Evolutionary conservation across 345 rosid genomes (phyloP), one percentile per base, ranked within the genome.

Genomic region (Firmiana major): DNA sequence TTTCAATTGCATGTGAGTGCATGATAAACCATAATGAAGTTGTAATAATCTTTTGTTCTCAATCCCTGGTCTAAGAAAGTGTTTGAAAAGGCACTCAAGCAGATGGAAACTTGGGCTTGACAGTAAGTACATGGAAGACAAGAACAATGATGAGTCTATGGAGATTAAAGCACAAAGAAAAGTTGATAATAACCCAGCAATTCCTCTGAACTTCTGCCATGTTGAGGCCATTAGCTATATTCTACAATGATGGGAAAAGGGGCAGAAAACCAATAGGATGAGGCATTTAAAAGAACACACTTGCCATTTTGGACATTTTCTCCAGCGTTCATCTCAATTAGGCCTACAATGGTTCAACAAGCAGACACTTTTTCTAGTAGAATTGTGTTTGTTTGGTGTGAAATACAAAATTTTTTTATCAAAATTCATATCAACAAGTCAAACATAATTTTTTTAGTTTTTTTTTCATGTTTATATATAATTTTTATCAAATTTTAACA

Each of bases 61-160:
- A 70, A 31, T 24, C 49, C 49, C 15, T 24, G 2, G 38, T 22
- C 54, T 26, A 28, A 5, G 16, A 28, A 28, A 49, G 60, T 31
- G 43, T 71, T 51, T 51, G 45, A 71, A 60, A 71, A 49, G 75
- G 60, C 62, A 71, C 62, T 54, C 26, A 51, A 34, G 36, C n/a
- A 49, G 22, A 70, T 70, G 9, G 16, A 69, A 70, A 31, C 74
- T 70, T 70, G 43, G 59, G 59, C 28, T 49, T 49, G 60, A 48
- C 43, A 28, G 59, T 2, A 70, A 71, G 62, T 51, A 9, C 31
- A 8, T 31, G 16, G 24, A 26, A 68, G 21, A 7, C 7, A 68
- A 45, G 38, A 28, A 69, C 22, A 69, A 46, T 69, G 55, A 48
- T 48, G 8, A 26, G 57, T 8, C n/a, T 15, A 16, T 70, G 22